These are phyloP conservation scores for Leavenworthia alabamica DNA, from an alignment of 345 rosid genomes.

Conservation along the genomic window DNA sequence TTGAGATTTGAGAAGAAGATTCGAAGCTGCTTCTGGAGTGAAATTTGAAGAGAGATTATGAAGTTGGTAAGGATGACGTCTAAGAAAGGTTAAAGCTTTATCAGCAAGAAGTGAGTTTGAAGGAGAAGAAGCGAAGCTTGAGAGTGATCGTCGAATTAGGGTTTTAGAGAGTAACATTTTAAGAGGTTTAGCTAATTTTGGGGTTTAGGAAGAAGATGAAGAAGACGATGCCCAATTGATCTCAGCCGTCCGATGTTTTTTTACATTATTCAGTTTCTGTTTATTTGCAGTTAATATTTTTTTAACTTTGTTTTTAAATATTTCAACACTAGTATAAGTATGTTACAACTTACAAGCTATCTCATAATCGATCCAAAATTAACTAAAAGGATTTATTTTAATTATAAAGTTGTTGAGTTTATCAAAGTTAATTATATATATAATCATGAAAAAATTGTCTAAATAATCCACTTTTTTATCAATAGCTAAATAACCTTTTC, in stretches of 20 bases:
- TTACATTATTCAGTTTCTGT: too few relatives aligned
- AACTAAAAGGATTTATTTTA: too few relatives aligned
- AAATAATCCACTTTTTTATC: too few relatives aligned
- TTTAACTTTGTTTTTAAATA: too few relatives aligned
- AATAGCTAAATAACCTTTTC: too few relatives aligned
- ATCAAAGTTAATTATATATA: too few relatives aligned
- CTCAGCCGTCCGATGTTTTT: constrained; percentile 19
- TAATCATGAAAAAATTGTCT: too few relatives aligned
- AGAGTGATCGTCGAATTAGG: constrained; percentile 37
- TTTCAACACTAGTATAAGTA: too few relatives aligned
- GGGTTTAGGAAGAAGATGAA: constrained; percentile 1
- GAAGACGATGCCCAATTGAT: constrained; percentile 9
- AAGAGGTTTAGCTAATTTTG: not conserved
- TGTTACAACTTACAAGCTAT: too few relatives aligned
- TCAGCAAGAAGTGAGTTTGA: constrained; percentile 44
- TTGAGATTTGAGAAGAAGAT: constrained; percentile 56
- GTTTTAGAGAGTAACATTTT: constrained; percentile 42
- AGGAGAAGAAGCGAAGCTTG: constrained; percentile 34
- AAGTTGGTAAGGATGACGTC: constrained; percentile 61
- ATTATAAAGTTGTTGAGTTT: too few relatives aligned
- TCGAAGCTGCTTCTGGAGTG: constrained; percentile 62
- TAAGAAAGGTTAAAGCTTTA: constrained; percentile 51
- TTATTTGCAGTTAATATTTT: too few relatives aligned
- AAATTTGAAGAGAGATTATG: constrained; percentile 45
- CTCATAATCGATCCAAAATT: too few relatives aligned